Base-by-base conservation (phyloP, 495 filamentous ascomycete genomes). In the Chaetomium cochliodes region DNA sequence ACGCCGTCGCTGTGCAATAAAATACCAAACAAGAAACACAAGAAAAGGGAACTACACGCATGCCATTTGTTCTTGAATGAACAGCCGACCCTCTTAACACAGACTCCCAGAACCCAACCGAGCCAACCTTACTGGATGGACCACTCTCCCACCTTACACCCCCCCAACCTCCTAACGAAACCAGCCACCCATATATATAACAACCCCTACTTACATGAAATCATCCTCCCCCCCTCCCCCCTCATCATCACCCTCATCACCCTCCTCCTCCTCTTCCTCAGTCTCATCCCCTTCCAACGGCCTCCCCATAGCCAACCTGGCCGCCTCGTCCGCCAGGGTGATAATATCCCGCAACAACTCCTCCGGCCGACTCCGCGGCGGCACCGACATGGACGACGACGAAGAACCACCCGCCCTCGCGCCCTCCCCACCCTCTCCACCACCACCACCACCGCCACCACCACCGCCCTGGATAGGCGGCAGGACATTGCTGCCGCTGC, bases 201-300 rank as follows among this genome's bases (percentile, higher is more conserved):
- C 13, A 16, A 16, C 77, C 16, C 63, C 72, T 58, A 78, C 79
- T 50, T 44, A 44, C 41, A 44, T 44, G 16, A 44, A 44, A 30
- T 81, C 79, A 25, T 80, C 79, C 59, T 79, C 77, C n/a, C 79
- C 77, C 26, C 78, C 77, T 61, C 78, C 78, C 26, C 79, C 78
- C 28, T 80, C 79, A 55, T 79, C 77, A 15, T 80, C 77, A 23
- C 77, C 77, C 62, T 79, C 78, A 23, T 80, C 78, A 23, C 80
- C 79, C 23, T 81, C 79, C 56, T 79, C 78, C 22, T 79, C 78
- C 20, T 79, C 77, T 60, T 79, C 79, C 69, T 81, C 79, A 28
- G 77, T 79, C 69, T 81, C 79, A 20, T 80, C 77, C 13, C 64
- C 72, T 54, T 79, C 79, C 55, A 62, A 25, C 46, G 62, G 42